Percentiles rank a stretch among this genome's conserved stretches.
Evolutionary conservation across 768 basidiomycete species (phyloP).

Genomic region (Jaapia argillacea): DNA sequence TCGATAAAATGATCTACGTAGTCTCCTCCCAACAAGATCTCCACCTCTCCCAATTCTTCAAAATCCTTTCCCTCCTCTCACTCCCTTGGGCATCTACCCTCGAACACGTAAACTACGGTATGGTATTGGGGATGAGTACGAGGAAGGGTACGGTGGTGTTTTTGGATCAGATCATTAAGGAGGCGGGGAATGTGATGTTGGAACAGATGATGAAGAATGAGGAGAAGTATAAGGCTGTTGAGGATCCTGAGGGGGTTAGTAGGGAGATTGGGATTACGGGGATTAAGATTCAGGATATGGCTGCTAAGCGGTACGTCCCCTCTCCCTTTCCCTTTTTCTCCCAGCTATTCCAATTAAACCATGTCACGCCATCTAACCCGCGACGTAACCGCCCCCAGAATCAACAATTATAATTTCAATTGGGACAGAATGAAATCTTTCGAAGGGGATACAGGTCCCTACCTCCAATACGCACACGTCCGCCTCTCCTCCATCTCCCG

Average conservation of each 20-base stretch:
- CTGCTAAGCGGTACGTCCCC: slow-evolving; percentile 80
- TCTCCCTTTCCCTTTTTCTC: no score
- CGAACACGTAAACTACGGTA: slow-evolving; percentile 84
- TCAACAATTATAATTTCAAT: slow-evolving; percentile 95
- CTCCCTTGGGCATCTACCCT: slow-evolving; percentile 79
- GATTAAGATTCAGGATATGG: slow-evolving; percentile 97
- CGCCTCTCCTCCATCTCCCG: slow-evolving; percentile 85
- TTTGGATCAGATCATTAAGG: slow-evolving; percentile 85
- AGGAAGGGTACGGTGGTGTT: slow-evolving; percentile 92
- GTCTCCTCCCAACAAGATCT: slow-evolving; percentile 81
- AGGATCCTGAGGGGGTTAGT: slow-evolving; percentile 73
- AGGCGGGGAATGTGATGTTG: slow-evolving; percentile 85
- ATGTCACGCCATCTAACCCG: no score
- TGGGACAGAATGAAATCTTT: slow-evolving; percentile 93
- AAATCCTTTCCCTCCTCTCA: slow-evolving; percentile 82
- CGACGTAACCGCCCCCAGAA: slow-evolving; percentile 38
- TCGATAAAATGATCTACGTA: slow-evolving; percentile 91
- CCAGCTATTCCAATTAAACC: no score
- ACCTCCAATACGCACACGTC: slow-evolving; percentile 95
- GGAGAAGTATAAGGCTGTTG: slow-evolving; percentile 82
- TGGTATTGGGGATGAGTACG: slow-evolving; percentile 94
- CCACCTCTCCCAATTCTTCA: slow-evolving; percentile 89
- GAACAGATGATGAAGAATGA: slow-evolving; percentile 94
- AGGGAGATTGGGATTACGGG: slow-evolving; percentile 88
- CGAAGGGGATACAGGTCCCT: slow-evolving; percentile 93